phyloP scores from a whole-genome alignment of 495 filamentous ascomycete species.

The Penicillium alfredii region DNA sequence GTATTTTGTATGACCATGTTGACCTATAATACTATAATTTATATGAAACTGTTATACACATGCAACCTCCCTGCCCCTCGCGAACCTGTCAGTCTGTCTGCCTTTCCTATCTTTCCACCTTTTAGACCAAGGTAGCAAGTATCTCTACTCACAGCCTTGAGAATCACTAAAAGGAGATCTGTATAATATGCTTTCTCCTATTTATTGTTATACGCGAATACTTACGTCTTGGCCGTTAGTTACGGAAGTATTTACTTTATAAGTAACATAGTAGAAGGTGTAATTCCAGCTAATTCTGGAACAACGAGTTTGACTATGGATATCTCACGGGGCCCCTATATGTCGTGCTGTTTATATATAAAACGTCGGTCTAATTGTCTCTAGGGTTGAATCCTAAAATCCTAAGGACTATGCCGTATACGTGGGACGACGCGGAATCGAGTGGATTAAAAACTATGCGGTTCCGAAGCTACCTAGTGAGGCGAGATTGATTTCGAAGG shows the following conservation, averaged over 20 bases:
- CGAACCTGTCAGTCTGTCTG: no score
- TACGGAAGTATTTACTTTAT: slow-evolving; percentile 31
- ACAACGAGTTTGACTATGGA: slow-evolving; percentile 21
- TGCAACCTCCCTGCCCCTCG: no score
- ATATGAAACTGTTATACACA: no score
- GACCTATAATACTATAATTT: no score
- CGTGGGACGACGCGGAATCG: slow-evolving; percentile 24
- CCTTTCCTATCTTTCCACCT: no score
- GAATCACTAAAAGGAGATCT: no score
- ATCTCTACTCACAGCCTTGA: no score
- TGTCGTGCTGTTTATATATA: slow-evolving; percentile 1
- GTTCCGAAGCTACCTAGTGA: slow-evolving; percentile 15
- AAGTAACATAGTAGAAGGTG: slow-evolving; percentile 9
- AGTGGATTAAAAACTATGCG: slow-evolving; percentile 24
- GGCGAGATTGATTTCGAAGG: slow-evolving; percentile 7
- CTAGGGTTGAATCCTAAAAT: slow-evolving; percentile 19
- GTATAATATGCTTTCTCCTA: slow-evolving; percentile 7
- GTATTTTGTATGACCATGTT: no score
- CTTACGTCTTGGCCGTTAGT: slow-evolving; percentile 12
- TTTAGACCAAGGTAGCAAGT: no score
- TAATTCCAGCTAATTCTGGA: slow-evolving; percentile 23
- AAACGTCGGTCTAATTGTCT: slow-evolving; percentile 12
- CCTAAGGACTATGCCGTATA: slow-evolving; percentile 15
- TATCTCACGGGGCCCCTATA: slow-evolving; percentile 34
- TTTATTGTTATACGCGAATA: background rate